Evolutionary conservation across 2,329 filamentous ascomycete species (phyloP).

Genomic region (Claviceps sorghi): DNA sequence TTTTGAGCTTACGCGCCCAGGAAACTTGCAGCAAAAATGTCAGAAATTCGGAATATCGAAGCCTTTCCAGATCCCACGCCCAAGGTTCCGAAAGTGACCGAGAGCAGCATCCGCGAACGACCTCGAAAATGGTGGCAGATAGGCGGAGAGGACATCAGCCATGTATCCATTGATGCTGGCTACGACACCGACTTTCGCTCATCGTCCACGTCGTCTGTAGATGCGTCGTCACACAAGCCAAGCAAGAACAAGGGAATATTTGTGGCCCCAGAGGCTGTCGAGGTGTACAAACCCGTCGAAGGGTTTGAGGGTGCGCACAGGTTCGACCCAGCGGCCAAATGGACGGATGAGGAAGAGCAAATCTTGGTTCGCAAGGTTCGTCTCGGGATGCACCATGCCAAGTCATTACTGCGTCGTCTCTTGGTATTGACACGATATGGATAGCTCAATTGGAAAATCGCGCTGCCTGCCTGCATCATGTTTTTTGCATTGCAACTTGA

Average conservation of each 20-base stretch:
- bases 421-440: not conserved
- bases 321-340: conserved; percentile 41
- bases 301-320: conserved; percentile 44
- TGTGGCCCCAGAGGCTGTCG: conserved; percentile 3
- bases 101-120: not conserved
- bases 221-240: not conserved
- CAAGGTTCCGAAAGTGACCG: not conserved
- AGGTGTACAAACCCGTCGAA: conserved; percentile 33
- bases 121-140: conserved; percentile 3
- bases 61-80: not conserved
- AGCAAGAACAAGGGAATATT: not conserved
- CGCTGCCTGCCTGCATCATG: conserved; percentile 29
- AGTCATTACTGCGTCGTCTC: not conserved
- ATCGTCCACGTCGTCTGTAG: not conserved
- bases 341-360: conserved; percentile 42
- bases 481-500: conserved; percentile 36
- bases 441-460: conserved; percentile 19
- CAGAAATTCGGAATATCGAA: not conserved
- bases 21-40: not conserved
- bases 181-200: not conserved
- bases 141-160: conserved; percentile 4
- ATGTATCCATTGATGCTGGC: conserved; percentile 4
- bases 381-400: conserved; percentile 1
- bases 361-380: conserved; percentile 36
- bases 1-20: not conserved